These are phyloP conservation scores for Buddleja alternifolia DNA, from an alignment of 257 asterid species.

Conservation along the genomic window DNA sequence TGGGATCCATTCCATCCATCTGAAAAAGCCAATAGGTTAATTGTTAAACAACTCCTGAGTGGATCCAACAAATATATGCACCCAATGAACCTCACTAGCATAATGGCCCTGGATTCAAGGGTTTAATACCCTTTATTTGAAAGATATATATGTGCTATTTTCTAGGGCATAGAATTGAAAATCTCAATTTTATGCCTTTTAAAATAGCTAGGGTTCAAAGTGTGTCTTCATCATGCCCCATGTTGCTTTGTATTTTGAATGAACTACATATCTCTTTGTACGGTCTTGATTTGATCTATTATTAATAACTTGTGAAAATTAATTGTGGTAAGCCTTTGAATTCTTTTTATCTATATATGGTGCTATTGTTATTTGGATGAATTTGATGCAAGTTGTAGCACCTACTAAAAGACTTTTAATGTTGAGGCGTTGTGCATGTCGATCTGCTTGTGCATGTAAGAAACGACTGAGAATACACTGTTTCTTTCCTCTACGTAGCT, in stretches of 20 bases:
- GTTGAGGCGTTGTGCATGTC: too few relatives aligned
- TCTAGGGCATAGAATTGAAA: conserved; percentile 24
- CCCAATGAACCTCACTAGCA: conserved; percentile 84
- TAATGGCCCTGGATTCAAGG: conserved; percentile 58
- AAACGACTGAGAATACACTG: too few relatives aligned
- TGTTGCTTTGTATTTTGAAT: not conserved
- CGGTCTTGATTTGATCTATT: conserved; percentile 7
- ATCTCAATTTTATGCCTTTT: conserved; percentile 15
- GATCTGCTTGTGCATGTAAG: too few relatives aligned
- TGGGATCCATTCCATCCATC: conserved; percentile 95
- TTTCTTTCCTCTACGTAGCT: too few relatives aligned
- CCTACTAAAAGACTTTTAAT: too few relatives aligned
- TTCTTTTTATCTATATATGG: too few relatives aligned
- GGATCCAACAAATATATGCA: conserved; percentile 66
- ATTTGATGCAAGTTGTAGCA: too few relatives aligned
- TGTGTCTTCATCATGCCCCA: not conserved
- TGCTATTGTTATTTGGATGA: too few relatives aligned
- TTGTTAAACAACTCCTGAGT: conserved; percentile 60
- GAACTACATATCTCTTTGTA: conserved; percentile 1
- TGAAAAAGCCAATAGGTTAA: conserved; percentile 73
- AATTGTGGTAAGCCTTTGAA: not conserved
- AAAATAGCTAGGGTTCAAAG: conserved; percentile 6
- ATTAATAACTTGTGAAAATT: not conserved
- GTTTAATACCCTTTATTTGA: conserved; percentile 26
- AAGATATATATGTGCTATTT: conserved; percentile 2